Conservation (phyloP, 2,329 filamentous ascomycete genomes). For the Colletotrichum cuscutae region DNA sequence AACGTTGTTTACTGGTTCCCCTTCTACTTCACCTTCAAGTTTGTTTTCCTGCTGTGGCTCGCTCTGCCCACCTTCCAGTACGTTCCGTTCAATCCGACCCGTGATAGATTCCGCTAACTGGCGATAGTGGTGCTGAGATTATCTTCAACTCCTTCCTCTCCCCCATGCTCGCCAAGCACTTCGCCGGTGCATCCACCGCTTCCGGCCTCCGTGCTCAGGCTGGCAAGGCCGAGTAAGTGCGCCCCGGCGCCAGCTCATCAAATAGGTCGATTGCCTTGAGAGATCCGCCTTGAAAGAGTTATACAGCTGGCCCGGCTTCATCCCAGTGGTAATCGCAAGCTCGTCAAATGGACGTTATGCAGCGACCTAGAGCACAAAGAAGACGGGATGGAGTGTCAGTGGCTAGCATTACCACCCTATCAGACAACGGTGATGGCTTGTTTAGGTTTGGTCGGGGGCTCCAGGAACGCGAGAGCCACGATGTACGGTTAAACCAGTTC, state of each 20-base stretch:
- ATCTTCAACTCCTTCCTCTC: slow-evolving; percentile 97
- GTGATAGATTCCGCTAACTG: slow-evolving; percentile 36
- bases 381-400: slow-evolving; percentile 10
- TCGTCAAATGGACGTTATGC: slow-evolving; percentile 25
- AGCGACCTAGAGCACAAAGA: slow-evolving; percentile 23
- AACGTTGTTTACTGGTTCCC: slow-evolving; percentile 94
- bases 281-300: slow-evolving; percentile 25
- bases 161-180: slow-evolving; percentile 94
- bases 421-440: slow-evolving; percentile 34
- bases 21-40: slow-evolving; percentile 99
- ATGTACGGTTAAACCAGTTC: slow-evolving; percentile 26
- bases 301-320: slow-evolving; percentile 26
- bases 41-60: slow-evolving; percentile 97
- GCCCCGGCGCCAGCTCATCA: slow-evolving; percentile 17
- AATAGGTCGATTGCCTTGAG: slow-evolving; percentile 32
- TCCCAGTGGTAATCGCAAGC: slow-evolving; percentile 23
- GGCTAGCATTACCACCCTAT: slow-evolving; percentile 19
- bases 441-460: slow-evolving; percentile 19
- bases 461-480: slow-evolving; percentile 20
- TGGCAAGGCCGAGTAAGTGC: slow-evolving; percentile 75
- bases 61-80: slow-evolving; percentile 94
- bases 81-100: slow-evolving; percentile 47
- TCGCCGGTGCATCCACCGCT: slow-evolving; percentile 77
- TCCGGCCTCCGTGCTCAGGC: slow-evolving; percentile 90
- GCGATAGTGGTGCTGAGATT: slow-evolving; percentile 85